phyloP scores from a whole-genome alignment of 1,284 basidiomycete genomes.

The Tilletia horrida region DNA sequence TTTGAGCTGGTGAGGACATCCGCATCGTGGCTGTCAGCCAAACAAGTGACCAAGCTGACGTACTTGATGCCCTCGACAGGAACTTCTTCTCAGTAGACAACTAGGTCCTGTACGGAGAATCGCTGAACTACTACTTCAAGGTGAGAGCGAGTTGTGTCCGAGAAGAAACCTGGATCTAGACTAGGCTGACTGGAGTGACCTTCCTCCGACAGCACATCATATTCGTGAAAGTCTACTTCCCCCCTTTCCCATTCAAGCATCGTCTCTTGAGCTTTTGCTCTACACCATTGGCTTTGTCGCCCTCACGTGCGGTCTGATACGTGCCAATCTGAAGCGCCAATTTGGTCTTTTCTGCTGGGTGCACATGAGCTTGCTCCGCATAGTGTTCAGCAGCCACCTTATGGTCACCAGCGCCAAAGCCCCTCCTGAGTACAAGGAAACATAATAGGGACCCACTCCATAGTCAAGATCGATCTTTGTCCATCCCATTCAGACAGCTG shows the following conservation, averaged over 20 bases:
- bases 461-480: no score
- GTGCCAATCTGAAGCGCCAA: conserved; percentile 89
- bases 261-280: conserved; percentile 95
- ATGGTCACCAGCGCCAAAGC: conserved; percentile 98
- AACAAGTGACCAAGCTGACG: background rate
- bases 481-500: no score
- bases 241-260: conserved; percentile 93
- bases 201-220: conserved; percentile 70
- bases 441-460: no score
- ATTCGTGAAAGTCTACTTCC: conserved; percentile 84
- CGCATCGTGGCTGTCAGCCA: background rate
- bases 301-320: conserved; percentile 90
- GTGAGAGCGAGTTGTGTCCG: background rate
- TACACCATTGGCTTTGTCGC: conserved; percentile 96
- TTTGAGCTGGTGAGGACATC: conserved; percentile 33
- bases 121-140: conserved; percentile 99
- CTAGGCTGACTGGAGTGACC: no score
- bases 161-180: background rate
- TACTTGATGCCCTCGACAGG: conserved; percentile 45
- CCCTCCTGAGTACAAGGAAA: no score
- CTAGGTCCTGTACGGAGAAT: conserved; percentile 98
- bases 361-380: conserved; percentile 93
- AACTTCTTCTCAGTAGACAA: conserved; percentile 98
- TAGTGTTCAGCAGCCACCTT: conserved; percentile 96
- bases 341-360: conserved; percentile 99